These are phyloP conservation scores for Diutina mesorugosa DNA, from an alignment of 1,139 yeast species.

Conservation along the genomic window DNA sequence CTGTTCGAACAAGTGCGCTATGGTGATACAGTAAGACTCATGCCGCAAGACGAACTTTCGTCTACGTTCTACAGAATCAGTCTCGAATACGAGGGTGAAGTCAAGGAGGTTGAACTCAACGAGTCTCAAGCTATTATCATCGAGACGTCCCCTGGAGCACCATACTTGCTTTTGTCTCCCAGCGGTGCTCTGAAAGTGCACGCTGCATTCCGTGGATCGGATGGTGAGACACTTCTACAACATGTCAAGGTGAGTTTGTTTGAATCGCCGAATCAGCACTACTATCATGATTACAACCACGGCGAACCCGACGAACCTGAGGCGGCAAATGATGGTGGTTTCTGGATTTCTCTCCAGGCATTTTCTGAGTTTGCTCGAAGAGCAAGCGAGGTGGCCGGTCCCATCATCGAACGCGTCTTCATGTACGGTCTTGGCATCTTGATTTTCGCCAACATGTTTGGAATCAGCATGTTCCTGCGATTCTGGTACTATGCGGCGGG, in stretches of 20 bases:
- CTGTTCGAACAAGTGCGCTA: neutral
- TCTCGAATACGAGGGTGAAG: neutral
- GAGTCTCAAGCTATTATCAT: neutral
- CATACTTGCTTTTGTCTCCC: neutral
- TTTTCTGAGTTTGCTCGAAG: neutral
- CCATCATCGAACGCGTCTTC: neutral
- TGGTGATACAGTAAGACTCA: neutral
- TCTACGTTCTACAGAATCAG: neutral
- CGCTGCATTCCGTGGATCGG: neutral
- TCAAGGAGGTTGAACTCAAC: neutral
- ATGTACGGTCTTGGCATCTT: neutral
- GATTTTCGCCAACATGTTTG: neutral
- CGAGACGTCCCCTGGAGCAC: neutral
- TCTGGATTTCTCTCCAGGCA: neutral
- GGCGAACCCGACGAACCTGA: neutral
- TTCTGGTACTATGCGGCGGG: neutral
- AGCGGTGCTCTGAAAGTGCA: neutral
- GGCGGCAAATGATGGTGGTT: neutral
- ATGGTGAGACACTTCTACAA: neutral
- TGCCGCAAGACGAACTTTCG: neutral
- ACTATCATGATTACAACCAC: neutral
- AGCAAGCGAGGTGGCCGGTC: neutral
- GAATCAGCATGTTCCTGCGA: neutral
- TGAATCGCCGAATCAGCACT: no score
- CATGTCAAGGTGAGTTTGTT: neutral